phyloP scores from a whole-genome alignment of 257 asterid genomes.

The Ehretia macrophylla region DNA sequence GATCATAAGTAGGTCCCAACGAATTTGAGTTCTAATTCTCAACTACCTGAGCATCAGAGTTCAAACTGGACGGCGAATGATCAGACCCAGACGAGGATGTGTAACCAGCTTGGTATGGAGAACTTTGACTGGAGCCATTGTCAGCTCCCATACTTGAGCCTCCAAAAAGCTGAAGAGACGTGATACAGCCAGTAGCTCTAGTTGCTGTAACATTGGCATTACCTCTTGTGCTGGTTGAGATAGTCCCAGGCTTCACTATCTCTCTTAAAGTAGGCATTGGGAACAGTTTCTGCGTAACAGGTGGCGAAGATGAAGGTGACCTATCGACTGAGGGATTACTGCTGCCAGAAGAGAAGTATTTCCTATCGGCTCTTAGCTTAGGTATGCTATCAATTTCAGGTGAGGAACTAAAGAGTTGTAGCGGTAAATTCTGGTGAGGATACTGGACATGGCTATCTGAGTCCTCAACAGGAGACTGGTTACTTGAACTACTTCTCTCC shows the following conservation, averaged over 20 bases:
- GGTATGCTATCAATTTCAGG: constrained; percentile 49
- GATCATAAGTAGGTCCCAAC: neutral
- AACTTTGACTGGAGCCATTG: constrained; percentile 47
- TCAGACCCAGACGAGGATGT: constrained; percentile 79
- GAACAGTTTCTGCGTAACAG: constrained; percentile 58
- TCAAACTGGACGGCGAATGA: constrained; percentile 71
- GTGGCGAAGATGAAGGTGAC: constrained; percentile 65
- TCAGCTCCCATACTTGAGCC: constrained; percentile 37
- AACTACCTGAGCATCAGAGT: constrained; percentile 62
- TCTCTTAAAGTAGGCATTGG: constrained; percentile 55
- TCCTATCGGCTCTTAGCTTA: constrained; percentile 37
- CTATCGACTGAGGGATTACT: constrained; percentile 68
- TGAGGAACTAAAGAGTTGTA: constrained; percentile 61
- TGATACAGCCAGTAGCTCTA: constrained; percentile 33
- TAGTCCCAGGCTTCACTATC: constrained; percentile 29
- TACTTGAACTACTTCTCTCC: constrained; percentile 57
- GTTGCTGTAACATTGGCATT: constrained; percentile 31
- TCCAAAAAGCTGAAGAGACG: constrained; percentile 73
- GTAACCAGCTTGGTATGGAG: constrained; percentile 52
- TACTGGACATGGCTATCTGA: constrained; percentile 41
- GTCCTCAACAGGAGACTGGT: constrained; percentile 53
- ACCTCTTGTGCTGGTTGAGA: constrained; percentile 33
- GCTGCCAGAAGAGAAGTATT: constrained; percentile 59
- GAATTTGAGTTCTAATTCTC: neutral
- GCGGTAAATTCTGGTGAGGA: constrained; percentile 32